phyloP scores from a whole-genome alignment of 2,329 filamentous ascomycete species.

The Aspergillus brasiliensis region DNA sequence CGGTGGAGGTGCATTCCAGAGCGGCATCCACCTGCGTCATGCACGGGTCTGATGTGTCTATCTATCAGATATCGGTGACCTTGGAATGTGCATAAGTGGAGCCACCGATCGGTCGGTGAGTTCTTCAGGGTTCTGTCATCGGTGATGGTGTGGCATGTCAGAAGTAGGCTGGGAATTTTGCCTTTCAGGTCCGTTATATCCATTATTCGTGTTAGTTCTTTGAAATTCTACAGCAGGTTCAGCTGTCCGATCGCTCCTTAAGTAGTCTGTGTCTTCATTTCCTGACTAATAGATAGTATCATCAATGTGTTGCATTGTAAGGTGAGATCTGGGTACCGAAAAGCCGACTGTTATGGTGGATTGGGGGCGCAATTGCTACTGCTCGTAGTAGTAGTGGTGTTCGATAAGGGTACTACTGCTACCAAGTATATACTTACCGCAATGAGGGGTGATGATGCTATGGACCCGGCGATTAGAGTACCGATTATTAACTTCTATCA shows the following conservation, averaged over 20 bases:
- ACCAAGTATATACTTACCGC: neutral
- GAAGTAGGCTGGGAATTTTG: neutral
- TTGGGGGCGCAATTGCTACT: no score
- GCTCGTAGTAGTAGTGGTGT: no score
- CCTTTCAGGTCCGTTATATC: neutral
- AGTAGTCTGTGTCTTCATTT: no score
- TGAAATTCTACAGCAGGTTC: no score
- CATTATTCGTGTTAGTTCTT: neutral
- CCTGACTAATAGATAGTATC: no score
- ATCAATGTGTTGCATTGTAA: no score
- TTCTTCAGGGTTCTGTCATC: neutral
- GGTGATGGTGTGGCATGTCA: neutral
- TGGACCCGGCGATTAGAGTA: neutral
- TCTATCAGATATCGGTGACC: neutral
- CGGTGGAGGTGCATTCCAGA: constrained; percentile 1
- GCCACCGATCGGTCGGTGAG: neutral
- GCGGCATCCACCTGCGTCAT: constrained; percentile 6
- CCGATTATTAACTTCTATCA: no score
- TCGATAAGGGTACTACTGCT: no score
- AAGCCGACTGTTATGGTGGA: no score
- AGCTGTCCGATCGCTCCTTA: no score
- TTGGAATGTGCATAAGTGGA: constrained; percentile 11
- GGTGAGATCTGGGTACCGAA: no score
- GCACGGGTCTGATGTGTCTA: constrained; percentile 2
- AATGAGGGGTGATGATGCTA: neutral